These are phyloP conservation scores for Aspergillus steynii DNA, from an alignment of 495 filamentous ascomycete genomes.

Conservation along the genomic window DNA sequence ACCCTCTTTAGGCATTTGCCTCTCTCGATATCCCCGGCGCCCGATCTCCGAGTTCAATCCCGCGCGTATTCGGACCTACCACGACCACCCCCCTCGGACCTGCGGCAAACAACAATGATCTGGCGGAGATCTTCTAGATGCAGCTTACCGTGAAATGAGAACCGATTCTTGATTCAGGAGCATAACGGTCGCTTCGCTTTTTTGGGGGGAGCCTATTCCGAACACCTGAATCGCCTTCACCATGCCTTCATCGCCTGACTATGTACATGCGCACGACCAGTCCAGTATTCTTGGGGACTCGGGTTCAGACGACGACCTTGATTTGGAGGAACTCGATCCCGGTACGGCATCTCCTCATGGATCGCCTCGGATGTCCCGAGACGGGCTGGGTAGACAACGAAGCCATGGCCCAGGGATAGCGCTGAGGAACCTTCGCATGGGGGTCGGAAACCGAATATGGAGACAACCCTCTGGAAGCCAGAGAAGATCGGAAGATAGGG, in stretches of 20 bases:
- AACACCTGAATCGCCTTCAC: constrained; percentile 8
- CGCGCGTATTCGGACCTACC: no score
- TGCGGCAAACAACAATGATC: constrained; percentile 18
- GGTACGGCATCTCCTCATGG: constrained; percentile 33
- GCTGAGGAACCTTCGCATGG: constrained; percentile 68
- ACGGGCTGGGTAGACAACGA: constrained; percentile 41
- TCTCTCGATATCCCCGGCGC: no score
- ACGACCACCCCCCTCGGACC: background rate
- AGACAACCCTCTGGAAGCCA: constrained; percentile 45
- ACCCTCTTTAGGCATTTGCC: no score
- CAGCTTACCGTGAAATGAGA: constrained; percentile 30
- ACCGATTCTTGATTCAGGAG: constrained; percentile 17
- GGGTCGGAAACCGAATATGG: constrained; percentile 63
- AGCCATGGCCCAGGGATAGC: constrained; percentile 62
- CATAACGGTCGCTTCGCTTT: constrained; percentile 13
- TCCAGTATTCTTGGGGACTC: constrained; percentile 35
- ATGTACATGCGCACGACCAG: constrained; percentile 36
- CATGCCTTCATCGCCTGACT: constrained; percentile 45
- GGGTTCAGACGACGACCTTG: constrained; percentile 58
- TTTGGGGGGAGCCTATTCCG: constrained; percentile 9
- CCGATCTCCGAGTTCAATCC: background rate
- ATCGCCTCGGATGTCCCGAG: constrained; percentile 42
- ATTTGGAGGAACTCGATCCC: constrained; percentile 73
- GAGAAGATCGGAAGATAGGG: constrained; percentile 52
- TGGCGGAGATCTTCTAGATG: constrained; percentile 18